These are phyloP conservation scores for Fraxinus velutina DNA, from an alignment of 305 asterid genomes.

Conservation along the genomic window DNA sequence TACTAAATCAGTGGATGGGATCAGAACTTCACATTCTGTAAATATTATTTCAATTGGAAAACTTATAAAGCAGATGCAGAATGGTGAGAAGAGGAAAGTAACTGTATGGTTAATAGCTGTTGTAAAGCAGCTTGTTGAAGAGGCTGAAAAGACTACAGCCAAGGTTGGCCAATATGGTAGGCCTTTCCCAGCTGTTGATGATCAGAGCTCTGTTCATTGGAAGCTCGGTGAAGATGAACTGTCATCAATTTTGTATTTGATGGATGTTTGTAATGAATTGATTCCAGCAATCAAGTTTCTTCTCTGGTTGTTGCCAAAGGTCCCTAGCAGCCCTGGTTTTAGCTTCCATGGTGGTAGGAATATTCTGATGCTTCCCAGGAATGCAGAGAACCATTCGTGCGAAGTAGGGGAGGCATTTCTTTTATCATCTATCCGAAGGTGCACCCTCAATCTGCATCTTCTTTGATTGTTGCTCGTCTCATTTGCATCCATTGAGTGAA, in stretches of 20 bases:
- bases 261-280: slow-evolving; percentile 80
- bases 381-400: slow-evolving; percentile 56
- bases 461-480: slow-evolving; percentile 19
- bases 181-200: slow-evolving; percentile 57
- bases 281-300: slow-evolving; percentile 75
- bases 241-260: slow-evolving; percentile 63
- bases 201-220: slow-evolving; percentile 58
- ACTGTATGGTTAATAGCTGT: slow-evolving; percentile 66
- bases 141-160: slow-evolving; percentile 58
- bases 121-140: slow-evolving; percentile 73
- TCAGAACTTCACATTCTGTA: slow-evolving; percentile 38
- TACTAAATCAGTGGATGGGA: slow-evolving; percentile 48
- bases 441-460: slow-evolving; percentile 23
- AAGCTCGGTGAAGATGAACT: slow-evolving; percentile 89
- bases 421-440: slow-evolving; percentile 80
- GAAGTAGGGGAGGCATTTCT: slow-evolving; percentile 85
- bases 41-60: slow-evolving; percentile 71
- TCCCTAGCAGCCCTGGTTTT: slow-evolving; percentile 55
- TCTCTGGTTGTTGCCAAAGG: slow-evolving; percentile 88
- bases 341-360: slow-evolving; percentile 55
- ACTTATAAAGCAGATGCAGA: slow-evolving; percentile 64
- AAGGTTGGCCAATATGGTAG: slow-evolving; percentile 67
- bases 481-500: slow-evolving; percentile 1
- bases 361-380: slow-evolving; percentile 54
- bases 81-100: slow-evolving; percentile 67